A percentile compares a stretch with the other conserved stretches of the same genome.
These are phyloP conservation scores for Fusarium armeniacum DNA, from an alignment of 2,329 filamentous ascomycete species.

Conservation along the genomic window DNA sequence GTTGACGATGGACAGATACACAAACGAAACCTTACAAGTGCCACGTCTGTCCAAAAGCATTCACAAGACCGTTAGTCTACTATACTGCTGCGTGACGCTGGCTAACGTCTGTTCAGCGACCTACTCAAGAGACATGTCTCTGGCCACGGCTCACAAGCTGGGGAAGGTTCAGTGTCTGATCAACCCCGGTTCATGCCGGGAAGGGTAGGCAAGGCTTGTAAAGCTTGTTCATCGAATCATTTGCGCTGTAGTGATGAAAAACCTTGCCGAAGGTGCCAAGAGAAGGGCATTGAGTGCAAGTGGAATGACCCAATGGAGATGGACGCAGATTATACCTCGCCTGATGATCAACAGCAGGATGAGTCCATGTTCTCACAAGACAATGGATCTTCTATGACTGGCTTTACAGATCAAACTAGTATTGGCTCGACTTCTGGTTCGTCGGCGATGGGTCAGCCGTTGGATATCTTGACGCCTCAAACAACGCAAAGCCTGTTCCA, in stretches of 20 bases:
- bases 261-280: constrained; percentile 50
- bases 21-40: constrained; percentile 53
- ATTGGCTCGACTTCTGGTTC: constrained; percentile 10
- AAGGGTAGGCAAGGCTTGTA: constrained; percentile 49
- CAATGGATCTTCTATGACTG: constrained; percentile 1
- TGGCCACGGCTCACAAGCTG: constrained; percentile 39
- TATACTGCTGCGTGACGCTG: accelerated
- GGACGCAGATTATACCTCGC: constrained; percentile 32
- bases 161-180: constrained; percentile 10
- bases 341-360: constrained; percentile 21
- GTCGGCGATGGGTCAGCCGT: constrained; percentile 17
- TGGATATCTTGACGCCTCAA: constrained; percentile 31
- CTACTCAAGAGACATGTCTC: constrained; percentile 47
- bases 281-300: constrained; percentile 49
- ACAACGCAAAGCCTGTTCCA: constrained; percentile 28
- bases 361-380: constrained; percentile 15
- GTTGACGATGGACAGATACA: constrained; percentile 46
- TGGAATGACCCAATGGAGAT: constrained; percentile 39
- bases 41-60: constrained; percentile 50
- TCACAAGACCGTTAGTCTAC: constrained; percentile 49
- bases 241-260: constrained; percentile 52
- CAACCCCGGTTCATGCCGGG: constrained; percentile 37
- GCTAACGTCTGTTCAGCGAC: constrained; percentile 40
- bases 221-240: constrained; percentile 51
- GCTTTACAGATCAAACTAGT: neutral